Conservation (phyloP, 2,329 filamentous ascomycete species). For the Orbilia brochopaga region DNA sequence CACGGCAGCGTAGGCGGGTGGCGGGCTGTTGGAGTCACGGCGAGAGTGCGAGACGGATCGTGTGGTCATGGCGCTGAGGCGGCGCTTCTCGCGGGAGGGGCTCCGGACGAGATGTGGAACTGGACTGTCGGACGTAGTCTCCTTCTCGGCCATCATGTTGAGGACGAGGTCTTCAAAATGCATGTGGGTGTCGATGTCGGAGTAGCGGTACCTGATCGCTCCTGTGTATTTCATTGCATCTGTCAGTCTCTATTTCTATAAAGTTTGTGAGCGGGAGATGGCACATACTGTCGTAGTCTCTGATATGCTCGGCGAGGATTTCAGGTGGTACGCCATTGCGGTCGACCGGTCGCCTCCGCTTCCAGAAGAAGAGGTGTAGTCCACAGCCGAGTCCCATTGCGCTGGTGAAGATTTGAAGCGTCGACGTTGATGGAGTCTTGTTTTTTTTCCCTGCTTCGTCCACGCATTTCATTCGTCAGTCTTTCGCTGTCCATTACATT, state of each 20-base stretch:
- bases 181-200: slow-evolving; percentile 28
- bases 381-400: slow-evolving; percentile 1
- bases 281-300: slow-evolving; percentile 3
- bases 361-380: neutral
- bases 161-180: slow-evolving; percentile 31
- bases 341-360: neutral
- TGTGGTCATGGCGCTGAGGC: neutral
- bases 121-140: neutral
- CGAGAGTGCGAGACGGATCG: neutral
- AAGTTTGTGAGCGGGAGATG: neutral
- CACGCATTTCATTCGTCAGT: too few relatives aligned
- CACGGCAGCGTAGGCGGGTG: neutral
- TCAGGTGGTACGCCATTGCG: neutral
- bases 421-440: too few relatives aligned
- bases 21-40: neutral
- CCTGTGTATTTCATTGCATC: neutral
- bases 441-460: too few relatives aligned
- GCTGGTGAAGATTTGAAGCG: too few relatives aligned
- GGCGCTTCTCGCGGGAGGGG: neutral
- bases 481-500: too few relatives aligned
- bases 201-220: slow-evolving; percentile 14
- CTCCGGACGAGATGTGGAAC: neutral
- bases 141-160: slow-evolving; percentile 40
- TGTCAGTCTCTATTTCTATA: neutral
- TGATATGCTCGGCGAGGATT: slow-evolving; percentile 4